Percentiles rank a stretch among this genome's conserved stretches.
Evolutionary conservation across 495 filamentous ascomycete species (phyloP).

Genomic region (Xylaria flabelliformis): DNA sequence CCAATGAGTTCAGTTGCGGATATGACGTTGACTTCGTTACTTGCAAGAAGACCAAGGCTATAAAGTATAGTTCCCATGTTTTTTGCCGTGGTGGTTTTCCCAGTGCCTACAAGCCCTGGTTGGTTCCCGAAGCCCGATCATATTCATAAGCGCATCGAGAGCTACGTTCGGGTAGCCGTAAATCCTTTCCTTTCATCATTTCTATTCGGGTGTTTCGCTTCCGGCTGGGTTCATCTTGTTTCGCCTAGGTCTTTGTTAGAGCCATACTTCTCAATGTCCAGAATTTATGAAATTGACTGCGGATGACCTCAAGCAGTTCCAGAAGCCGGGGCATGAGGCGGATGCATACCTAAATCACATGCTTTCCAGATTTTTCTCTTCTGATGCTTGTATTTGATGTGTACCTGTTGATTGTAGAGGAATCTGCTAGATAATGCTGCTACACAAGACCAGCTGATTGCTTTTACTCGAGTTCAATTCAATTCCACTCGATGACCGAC

Average conservation of each 20-base stretch:
- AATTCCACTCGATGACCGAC: not conserved
- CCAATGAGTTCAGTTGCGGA: conserved; percentile 67
- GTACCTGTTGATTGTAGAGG: not conserved
- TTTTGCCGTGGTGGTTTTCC: conserved; percentile 73
- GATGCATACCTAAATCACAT: not conserved
- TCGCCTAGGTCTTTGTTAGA: not conserved
- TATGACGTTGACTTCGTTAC: conserved; percentile 60
- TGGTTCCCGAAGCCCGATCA: not conserved
- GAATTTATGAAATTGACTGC: not conserved
- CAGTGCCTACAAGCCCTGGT: conserved; percentile 56
- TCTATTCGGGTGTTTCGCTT: not conserved
- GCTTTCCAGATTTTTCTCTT: not conserved
- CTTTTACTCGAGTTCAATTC: not conserved
- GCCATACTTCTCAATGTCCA: not conserved
- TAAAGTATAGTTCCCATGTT: conserved; percentile 76
- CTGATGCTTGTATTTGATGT: not conserved
- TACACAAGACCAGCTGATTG: not conserved
- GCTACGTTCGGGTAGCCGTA: not conserved
- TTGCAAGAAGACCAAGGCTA: conserved; percentile 66
- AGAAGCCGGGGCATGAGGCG: not conserved
- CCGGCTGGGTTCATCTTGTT: not conserved
- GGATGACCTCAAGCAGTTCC: not conserved
- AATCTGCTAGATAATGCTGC: not conserved
- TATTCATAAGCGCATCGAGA: not conserved
- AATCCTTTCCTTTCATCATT: not conserved